Conservation (phyloP, 441 rosid species). For the Erysimum pusillum region DNA sequence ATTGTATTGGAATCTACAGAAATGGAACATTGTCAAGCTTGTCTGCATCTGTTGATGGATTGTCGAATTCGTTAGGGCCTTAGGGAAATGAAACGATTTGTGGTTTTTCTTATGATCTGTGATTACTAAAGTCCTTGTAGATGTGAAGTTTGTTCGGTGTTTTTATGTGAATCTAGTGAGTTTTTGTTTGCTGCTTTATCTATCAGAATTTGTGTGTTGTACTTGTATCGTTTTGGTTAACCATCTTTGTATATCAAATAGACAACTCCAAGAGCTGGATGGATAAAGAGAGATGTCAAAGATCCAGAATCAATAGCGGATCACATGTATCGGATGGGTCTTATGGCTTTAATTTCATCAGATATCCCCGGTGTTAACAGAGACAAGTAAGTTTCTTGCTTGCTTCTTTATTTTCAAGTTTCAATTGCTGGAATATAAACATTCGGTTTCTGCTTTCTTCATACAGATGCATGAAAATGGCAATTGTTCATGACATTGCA, state of each 20-base stretch:
- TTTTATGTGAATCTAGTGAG: neutral
- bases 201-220: conserved; percentile 5
- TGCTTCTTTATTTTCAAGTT: neutral
- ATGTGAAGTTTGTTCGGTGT: conserved; percentile 8
- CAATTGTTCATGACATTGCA: conserved; percentile 93
- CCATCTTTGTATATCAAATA: conserved; percentile 15
- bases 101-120: conserved; percentile 3
- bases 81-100: neutral
- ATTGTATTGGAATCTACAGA: neutral
- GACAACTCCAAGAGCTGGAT: conserved; percentile 88
- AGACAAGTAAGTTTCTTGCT: conserved; percentile 65
- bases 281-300: conserved; percentile 76
- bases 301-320: conserved; percentile 88
- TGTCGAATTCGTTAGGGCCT: too few relatives aligned
- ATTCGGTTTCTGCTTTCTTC: conserved; percentile 12
- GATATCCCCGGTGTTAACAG: conserved; percentile 86
- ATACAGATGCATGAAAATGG: conserved; percentile 92
- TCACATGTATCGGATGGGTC: conserved; percentile 95
- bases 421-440: neutral
- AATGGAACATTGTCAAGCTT: too few relatives aligned
- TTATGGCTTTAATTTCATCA: conserved; percentile 82
- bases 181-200: neutral
- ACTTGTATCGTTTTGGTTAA: neutral
- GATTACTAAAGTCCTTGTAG: too few relatives aligned
- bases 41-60: too few relatives aligned